These are phyloP conservation scores for Eucalyptus polyanthemos DNA, from an alignment of 345 rosid genomes.

Conservation along the genomic window DNA sequence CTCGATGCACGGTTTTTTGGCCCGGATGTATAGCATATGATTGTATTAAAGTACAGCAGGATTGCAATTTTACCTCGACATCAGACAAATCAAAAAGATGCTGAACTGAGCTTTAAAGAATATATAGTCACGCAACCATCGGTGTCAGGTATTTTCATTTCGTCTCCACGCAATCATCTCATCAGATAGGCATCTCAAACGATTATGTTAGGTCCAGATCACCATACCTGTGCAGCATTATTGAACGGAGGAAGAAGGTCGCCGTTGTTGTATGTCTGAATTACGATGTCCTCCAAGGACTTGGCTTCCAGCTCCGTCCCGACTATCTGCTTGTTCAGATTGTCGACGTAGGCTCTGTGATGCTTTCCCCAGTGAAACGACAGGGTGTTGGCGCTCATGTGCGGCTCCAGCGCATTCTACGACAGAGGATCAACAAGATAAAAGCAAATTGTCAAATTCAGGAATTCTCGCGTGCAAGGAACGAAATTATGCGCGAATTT, in stretches of 20 bases:
- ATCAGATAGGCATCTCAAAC: not conserved
- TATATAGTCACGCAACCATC: not conserved
- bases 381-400: conserved; percentile 68
- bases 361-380: conserved; percentile 97
- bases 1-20: not conserved
- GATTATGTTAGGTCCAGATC: not conserved
- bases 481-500: accelerated
- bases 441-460: not conserved
- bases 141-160: not conserved
- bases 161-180: not conserved
- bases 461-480: not conserved
- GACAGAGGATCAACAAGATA: not conserved
- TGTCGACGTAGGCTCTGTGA: conserved; percentile 76
- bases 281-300: conserved; percentile 50
- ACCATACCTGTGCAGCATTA: conserved; percentile 70
- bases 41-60: not conserved
- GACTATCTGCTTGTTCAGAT: conserved; percentile 68
- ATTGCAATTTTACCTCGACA: not conserved
- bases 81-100: not conserved
- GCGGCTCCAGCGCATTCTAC: conserved; percentile 82
- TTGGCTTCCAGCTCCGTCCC: conserved; percentile 55
- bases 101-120: not conserved
- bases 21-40: not conserved
- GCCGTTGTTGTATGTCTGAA: conserved; percentile 58
- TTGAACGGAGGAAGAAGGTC: conserved; percentile 78